Base-by-base conservation (phyloP, 495 filamentous ascomycete species). In the Podospora pseudocomata region DNA sequence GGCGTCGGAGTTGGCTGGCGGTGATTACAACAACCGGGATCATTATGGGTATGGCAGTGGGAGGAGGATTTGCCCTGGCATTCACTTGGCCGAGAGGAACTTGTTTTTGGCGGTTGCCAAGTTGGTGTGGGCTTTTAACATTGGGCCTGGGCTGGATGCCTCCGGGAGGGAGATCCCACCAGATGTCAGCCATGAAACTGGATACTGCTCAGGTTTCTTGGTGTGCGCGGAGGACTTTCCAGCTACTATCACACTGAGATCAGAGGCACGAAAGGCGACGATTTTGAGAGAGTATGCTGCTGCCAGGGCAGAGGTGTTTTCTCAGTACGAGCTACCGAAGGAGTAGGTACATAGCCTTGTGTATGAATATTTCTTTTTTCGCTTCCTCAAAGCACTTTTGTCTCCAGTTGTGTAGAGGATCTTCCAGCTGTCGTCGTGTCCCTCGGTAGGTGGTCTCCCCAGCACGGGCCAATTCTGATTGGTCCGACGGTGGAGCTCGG, bases 31-130 rank as follows among this genome's bases (percentile, higher is more conserved):
- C 28, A 75, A 76, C 65, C 75, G 79, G 20, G 86, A 86, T 73
- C 84, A 86, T 16, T 86, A 80, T 69, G 82, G 79, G 2, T 80
- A 77, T 67, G 86, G 86, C 2, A 82, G 80, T 53, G 87, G 87
- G 0, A 80, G 87, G 2, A 78, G 87, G 0, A 77, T 86, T 6
- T 90, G 88, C 65, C 82, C 84, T 0, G 87, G 86, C 0, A 83
- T 85, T 5, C 77, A 85, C 60, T 71, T 89, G 0, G 87, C 87
- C 0, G 86, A 88, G 59, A 77, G 79, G 11, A 83, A 78, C 18
- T 60, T 89, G 11, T 88, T 80, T 67, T 15, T 86, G 0, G 78
- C 66, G 13, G 73, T 83, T 5, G 80, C 83, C 0, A 81, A 83
- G 66, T 68, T 86, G 4, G 68, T 90, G 18, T 85, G 86, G 71